phyloP scores from a whole-genome alignment of 108 stramenopile species.

The Skeletonema potamos region DNA sequence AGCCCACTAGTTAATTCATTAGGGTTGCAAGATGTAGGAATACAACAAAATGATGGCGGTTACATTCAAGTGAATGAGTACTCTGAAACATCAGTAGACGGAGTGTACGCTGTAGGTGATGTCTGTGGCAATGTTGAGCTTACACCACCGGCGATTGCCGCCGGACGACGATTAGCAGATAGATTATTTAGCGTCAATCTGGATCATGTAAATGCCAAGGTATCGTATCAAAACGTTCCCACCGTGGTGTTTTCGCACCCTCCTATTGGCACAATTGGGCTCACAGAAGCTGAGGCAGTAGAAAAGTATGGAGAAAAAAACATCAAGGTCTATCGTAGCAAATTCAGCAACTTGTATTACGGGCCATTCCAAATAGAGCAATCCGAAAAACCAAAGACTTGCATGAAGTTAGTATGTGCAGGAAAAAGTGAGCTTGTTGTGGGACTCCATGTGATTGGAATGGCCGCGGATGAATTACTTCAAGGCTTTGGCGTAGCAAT shows the following conservation, averaged over 20 bases:
- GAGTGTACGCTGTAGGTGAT: constrained; percentile 82
- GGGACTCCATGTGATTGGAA: constrained; percentile 89
- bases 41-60: constrained; percentile 61
- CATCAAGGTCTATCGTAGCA: constrained; percentile 75
- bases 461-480: constrained; percentile 94
- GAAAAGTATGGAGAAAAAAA: constrained; percentile 78
- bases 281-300: constrained; percentile 73
- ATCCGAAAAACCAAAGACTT: constrained; percentile 66
- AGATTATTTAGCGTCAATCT: constrained; percentile 67
- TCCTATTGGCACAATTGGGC: constrained; percentile 69
- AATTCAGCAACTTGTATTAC: constrained; percentile 88
- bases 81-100: constrained; percentile 58
- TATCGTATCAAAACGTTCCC: constrained; percentile 77
- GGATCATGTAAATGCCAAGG: constrained; percentile 52
- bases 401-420: constrained; percentile 76
- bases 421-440: constrained; percentile 86
- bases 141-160: constrained; percentile 89
- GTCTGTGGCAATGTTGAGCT: constrained; percentile 82
- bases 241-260: constrained; percentile 89
- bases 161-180: constrained; percentile 82
- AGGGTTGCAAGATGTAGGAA: constrained; percentile 60
- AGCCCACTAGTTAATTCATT: constrained; percentile 63
- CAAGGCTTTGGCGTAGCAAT: constrained; percentile 97
- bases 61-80: constrained; percentile 83
- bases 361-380: constrained; percentile 73